Conservation (phyloP, 2,329 filamentous ascomycete species). For the Trichoderma brevicompactum region DNA sequence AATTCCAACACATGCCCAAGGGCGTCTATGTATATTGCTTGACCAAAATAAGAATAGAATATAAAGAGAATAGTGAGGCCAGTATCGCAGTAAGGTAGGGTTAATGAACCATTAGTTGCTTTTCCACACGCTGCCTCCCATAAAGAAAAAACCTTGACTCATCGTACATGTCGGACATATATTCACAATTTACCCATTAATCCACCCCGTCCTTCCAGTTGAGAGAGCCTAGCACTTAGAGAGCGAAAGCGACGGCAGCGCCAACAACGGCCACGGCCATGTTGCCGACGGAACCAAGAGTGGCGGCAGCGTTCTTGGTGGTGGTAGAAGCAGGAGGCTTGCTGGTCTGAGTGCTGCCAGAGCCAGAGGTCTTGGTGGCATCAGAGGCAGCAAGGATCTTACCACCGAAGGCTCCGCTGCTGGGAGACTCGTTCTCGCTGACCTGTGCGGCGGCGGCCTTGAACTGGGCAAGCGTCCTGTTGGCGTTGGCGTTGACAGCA, state of each 20-base stretch:
- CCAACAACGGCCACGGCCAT: conserved; percentile 20
- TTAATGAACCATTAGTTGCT: conserved; percentile 10
- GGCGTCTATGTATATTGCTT: conserved; percentile 18
- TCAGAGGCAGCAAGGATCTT: background rate
- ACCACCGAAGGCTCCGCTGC: conserved; percentile 21
- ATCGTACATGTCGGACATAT: conserved; percentile 21
- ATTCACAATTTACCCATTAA: conserved; percentile 8
- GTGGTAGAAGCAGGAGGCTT: conserved; percentile 3
- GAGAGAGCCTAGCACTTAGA: background rate
- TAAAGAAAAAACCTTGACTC: background rate
- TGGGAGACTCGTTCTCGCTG: conserved; percentile 15
- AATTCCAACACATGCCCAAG: background rate
- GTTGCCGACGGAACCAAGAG: conserved; percentile 16
- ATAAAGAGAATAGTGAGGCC: conserved; percentile 11
- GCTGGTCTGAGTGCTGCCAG: conserved; percentile 4
- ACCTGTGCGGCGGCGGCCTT: conserved; percentile 16
- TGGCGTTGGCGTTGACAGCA: conserved; percentile 26
- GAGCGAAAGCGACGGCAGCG: conserved; percentile 25
- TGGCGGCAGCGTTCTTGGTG: conserved; percentile 8
- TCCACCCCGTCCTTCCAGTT: background rate
- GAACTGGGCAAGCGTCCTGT: conserved; percentile 26
- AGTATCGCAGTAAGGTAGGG: background rate
- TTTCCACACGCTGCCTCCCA: conserved; percentile 10
- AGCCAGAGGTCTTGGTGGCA: background rate
- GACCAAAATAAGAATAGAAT: conserved; percentile 15